Percentiles rank a stretch among this genome's conserved stretches.
Conservation (phyloP, 345 rosid genomes). For the Populus davidiana region DNA sequence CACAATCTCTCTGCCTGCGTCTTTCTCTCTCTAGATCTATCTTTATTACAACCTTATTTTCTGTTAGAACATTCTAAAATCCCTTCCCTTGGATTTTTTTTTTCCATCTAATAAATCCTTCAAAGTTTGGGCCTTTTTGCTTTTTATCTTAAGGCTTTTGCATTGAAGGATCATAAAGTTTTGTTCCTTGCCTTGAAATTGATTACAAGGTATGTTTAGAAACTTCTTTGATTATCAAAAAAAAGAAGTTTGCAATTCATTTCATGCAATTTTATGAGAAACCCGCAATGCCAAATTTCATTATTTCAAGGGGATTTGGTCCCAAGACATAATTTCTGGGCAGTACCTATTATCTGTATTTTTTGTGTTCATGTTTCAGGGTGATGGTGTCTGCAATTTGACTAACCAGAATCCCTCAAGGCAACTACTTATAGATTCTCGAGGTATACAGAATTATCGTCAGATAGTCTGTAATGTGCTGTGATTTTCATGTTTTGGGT, state of each 20-base stretch:
- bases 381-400: conserved; percentile 21
- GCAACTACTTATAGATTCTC: conserved; percentile 3
- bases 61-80: conserved; percentile 17
- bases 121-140: conserved; percentile 16
- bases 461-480: not conserved
- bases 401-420: not conserved
- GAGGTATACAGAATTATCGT: not conserved
- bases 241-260: not conserved
- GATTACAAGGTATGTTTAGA: conserved; percentile 24
- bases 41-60: conserved; percentile 3
- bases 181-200: not conserved
- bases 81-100: conserved; percentile 7
- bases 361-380: conserved; percentile 15
- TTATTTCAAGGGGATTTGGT: not conserved
- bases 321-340: not conserved
- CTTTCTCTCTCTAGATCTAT: conserved; percentile 28
- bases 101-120: conserved; percentile 6
- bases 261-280: not conserved
- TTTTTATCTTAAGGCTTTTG: conserved; percentile 3
- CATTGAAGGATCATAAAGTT: conserved; percentile 36
- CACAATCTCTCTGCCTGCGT: not conserved
- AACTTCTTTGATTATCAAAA: not conserved
- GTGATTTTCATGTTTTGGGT: not conserved
- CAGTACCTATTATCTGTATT: not conserved
- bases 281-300: not conserved